Conservation (phyloP, 1,284 basidiomycete genomes). For the Sphaerobolus stellatus region DNA sequence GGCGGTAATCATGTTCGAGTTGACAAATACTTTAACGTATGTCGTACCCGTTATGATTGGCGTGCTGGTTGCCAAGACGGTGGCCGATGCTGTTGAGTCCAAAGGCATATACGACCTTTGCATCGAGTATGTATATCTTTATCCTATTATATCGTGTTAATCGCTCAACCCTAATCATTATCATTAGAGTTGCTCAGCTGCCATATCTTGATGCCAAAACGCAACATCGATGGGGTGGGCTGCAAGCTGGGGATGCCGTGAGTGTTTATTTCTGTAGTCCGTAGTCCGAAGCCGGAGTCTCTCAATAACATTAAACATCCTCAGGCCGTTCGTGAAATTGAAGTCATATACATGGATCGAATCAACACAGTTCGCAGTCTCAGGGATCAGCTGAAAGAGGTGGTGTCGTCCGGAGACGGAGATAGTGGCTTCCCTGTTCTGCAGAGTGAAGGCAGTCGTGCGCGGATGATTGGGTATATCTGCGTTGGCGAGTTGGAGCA, state of each 20-base stretch:
- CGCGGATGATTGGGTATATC: constrained; percentile 88
- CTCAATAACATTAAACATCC: too few relatives aligned
- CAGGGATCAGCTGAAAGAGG: constrained; percentile 60
- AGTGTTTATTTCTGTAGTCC: constrained; percentile 27
- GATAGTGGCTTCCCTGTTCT: constrained; percentile 91
- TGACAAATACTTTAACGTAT: constrained; percentile 93
- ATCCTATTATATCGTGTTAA: constrained; percentile 9
- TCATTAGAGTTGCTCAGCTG: constrained; percentile 61
- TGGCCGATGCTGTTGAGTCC: constrained; percentile 88
- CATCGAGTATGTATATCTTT: constrained; percentile 68
- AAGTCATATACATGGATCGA: constrained; percentile 65
- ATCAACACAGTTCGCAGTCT: constrained; percentile 73
- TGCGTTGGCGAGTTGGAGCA: constrained; percentile 92
- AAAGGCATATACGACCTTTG: constrained; percentile 96
- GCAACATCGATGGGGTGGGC: constrained; percentile 82
- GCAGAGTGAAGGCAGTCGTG: constrained; percentile 45
- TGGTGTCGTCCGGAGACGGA: constrained; percentile 61
- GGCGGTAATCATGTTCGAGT: constrained; percentile 96
- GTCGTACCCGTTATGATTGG: constrained; percentile 93
- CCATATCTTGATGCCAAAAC: constrained; percentile 91
- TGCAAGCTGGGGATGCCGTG: constrained; percentile 76
- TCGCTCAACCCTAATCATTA: neutral
- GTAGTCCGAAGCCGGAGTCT: constrained; percentile 19
- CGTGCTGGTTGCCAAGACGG: constrained; percentile 90
- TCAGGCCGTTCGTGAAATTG: constrained; percentile 64